Evolutionary conservation across 805 yeast species (phyloP).

Genomic region (Cyberlindnera veronae): DNA sequence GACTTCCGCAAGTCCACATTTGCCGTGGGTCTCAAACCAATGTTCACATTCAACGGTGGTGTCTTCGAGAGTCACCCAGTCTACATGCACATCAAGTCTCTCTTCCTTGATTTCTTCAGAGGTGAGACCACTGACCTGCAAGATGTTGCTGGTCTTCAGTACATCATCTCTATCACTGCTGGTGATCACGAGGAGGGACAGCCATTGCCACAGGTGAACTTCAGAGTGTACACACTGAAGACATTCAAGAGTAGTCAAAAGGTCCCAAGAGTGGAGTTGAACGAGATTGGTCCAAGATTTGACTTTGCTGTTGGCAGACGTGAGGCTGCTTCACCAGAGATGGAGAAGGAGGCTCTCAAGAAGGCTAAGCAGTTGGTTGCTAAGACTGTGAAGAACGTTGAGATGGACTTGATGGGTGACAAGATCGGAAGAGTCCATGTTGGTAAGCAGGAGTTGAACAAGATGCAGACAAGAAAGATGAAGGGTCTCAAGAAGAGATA

Average conservation of each 20-base stretch:
- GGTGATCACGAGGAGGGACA: slow-evolving; percentile 71
- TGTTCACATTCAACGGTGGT: slow-evolving; percentile 91
- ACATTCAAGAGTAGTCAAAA: slow-evolving; percentile 82
- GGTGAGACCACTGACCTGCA: slow-evolving; percentile 78
- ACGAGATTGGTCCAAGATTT: slow-evolving; percentile 92
- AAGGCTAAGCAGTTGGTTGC: slow-evolving; percentile 79
- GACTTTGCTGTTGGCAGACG: slow-evolving; percentile 91
- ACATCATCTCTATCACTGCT: slow-evolving; percentile 75
- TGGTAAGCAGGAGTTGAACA: slow-evolving; percentile 89
- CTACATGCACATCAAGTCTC: slow-evolving; percentile 78
- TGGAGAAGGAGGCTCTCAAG: slow-evolving; percentile 84
- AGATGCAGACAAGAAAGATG: slow-evolving; percentile 96
- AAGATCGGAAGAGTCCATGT: slow-evolving; percentile 94
- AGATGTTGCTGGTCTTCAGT: slow-evolving; percentile 94
- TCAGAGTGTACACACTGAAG: slow-evolving; percentile 86
- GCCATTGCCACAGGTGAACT: slow-evolving; percentile 74
- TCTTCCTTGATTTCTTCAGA: slow-evolving; percentile 86
- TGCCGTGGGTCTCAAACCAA: slow-evolving; percentile 86
- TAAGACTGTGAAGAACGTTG: slow-evolving; percentile 84
- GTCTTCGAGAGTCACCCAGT: slow-evolving; percentile 88
- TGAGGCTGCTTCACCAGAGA: slow-evolving; percentile 76
- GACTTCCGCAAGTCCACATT: slow-evolving; percentile 83
- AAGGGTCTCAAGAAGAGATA: slow-evolving; percentile 89
- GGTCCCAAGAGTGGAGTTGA: slow-evolving; percentile 89
- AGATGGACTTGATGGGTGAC: slow-evolving; percentile 88